Evolutionary conservation across 148 eudicot species (phyloP).

Genomic region (Pharnaceum exiguum): DNA sequence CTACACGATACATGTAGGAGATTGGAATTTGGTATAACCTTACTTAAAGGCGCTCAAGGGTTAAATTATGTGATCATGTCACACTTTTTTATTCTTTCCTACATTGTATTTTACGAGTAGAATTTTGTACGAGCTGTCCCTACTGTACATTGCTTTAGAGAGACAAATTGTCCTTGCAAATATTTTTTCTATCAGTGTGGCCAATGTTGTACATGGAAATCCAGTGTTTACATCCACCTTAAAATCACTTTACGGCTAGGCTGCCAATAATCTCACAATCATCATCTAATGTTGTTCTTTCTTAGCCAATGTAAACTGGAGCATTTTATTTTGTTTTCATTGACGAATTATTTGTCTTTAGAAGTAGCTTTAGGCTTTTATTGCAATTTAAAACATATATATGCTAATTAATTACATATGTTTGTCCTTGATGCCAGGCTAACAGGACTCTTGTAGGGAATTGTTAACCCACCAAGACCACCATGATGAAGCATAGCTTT

Average conservation of each 20-base stretch:
- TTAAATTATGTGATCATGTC: too few relatives aligned
- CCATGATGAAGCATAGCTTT: slow-evolving; percentile 5
- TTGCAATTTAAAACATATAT: neutral
- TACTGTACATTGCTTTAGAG: too few relatives aligned
- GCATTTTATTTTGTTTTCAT: neutral
- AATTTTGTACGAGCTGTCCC: too few relatives aligned
- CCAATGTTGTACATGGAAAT: neutral
- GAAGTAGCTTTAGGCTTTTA: neutral
- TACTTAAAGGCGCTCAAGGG: too few relatives aligned
- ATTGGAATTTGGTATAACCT: too few relatives aligned
- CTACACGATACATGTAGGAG: too few relatives aligned
- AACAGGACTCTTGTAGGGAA: slow-evolving; percentile 6
- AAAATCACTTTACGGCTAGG: neutral
- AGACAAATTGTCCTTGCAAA: too few relatives aligned
- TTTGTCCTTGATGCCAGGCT: neutral
- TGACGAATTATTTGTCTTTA: neutral
- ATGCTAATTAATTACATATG: neutral
- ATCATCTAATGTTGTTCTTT: slow-evolving; percentile 3
- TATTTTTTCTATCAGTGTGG: neutral
- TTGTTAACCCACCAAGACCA: slow-evolving; percentile 10
- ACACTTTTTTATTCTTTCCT: too few relatives aligned
- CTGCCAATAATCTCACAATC: neutral
- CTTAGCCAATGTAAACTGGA: slow-evolving; percentile 11
- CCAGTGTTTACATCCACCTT: neutral
- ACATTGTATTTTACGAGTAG: too few relatives aligned